Evolutionary conservation across 495 filamentous ascomycete genomes (phyloP), one percentile per base, ranked within the genome.

Genomic region (Penicillium alfredii): DNA sequence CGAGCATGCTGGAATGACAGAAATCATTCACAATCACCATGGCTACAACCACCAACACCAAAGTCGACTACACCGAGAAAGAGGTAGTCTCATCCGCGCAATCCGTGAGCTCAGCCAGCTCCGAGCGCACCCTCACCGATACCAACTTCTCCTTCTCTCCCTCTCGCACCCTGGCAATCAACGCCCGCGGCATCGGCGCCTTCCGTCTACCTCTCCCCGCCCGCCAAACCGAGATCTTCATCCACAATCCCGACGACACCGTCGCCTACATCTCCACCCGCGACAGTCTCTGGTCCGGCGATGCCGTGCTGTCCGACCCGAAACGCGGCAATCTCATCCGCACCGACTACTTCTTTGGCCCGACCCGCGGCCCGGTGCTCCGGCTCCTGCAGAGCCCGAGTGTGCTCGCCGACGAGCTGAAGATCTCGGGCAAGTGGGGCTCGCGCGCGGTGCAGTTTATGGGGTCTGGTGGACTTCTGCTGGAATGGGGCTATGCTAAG

Each of bases 271-370:
- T 60, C 13, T 74, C 67, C 15, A 50, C 61, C 8, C 69, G 74
- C 11, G 60, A 60, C 8, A 38, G 42, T 2, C 56, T 49, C 27
- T 47, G 51, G 43, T 73, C 69, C 1, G 74, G 75, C 2, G 63
- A 56, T 37, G 63, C 48, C 20, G 49, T 54, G 19, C 45, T 63
- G 13, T 46, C 47, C 6, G 44, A 44, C 39, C 48, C 49, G 5
- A 47, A 45, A 12, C 31, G 30, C 21, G 59, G 49, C 5, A 33
- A 20, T 29, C 29, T 72, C 2, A 57, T 60, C 33, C 58, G 44
- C 3, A 74, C 72, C 1, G 68, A 59, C 2, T 77, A 76, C 51
- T 63, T 62, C 38, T 74, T 69, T 45, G 71, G 71, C 1, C 73
- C 72, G 8, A 56, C 56, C 16, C 55, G 59, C 5, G 44, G 58